Evolutionary conservation across 768 basidiomycete genomes (phyloP).

Genomic region (Clavaria fumosa): DNA sequence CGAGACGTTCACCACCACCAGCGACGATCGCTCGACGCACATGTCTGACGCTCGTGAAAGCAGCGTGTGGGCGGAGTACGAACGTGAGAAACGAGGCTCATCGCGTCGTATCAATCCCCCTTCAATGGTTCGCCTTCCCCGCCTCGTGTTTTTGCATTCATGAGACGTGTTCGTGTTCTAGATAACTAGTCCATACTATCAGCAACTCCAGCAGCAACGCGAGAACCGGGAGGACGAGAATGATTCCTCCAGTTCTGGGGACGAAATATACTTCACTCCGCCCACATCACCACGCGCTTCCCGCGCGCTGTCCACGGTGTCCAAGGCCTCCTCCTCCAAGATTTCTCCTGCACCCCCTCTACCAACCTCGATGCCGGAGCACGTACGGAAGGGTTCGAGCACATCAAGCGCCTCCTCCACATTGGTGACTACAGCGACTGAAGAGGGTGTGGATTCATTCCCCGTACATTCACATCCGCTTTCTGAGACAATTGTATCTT

Average conservation of each 20-base stretch:
- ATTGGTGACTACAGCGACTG: constrained; percentile 24
- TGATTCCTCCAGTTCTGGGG: constrained; percentile 26
- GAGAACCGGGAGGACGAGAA: constrained; percentile 15
- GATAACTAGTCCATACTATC: constrained; percentile 6
- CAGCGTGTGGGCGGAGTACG: too few species aligned
- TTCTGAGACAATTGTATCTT: constrained; percentile 11
- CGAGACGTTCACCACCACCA: too few species aligned
- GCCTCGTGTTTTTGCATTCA: too few species aligned
- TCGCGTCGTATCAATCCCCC: too few species aligned
- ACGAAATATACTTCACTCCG: constrained; percentile 50
- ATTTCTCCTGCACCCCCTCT: constrained; percentile 12
- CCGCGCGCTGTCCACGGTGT: constrained; percentile 30
- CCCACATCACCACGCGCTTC: constrained; percentile 36
- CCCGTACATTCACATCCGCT: neutral
- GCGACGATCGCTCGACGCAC: too few species aligned
- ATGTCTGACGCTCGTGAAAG: constrained; percentile 11
- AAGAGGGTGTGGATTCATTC: constrained; percentile 12
- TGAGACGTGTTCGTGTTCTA: too few species aligned
- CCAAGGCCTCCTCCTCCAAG: constrained; percentile 17
- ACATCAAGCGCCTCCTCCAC: constrained; percentile 21
- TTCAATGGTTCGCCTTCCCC: too few species aligned
- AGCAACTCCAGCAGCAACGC: constrained; percentile 6
- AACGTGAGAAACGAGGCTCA: too few species aligned
- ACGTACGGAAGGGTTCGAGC: constrained; percentile 6
- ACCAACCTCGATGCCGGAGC: constrained; percentile 11